phyloP scores from a whole-genome alignment of 441 rosid species.

The Rhodomyrtus psidioides region DNA sequence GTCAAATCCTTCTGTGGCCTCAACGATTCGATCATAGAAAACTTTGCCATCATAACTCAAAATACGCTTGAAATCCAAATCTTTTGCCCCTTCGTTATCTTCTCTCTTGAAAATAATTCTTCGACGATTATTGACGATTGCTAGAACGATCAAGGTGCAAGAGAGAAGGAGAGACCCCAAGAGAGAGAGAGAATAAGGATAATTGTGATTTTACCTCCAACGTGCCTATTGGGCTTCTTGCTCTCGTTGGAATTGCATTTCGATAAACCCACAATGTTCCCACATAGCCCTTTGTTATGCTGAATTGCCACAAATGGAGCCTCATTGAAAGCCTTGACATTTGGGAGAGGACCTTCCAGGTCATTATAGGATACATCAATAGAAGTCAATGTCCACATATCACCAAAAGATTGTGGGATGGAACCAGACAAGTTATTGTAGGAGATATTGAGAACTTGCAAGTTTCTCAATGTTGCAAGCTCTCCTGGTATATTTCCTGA shows the following conservation, averaged over 20 bases:
- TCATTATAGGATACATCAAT: neutral
- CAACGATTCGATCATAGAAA: no score
- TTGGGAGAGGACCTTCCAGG: neutral
- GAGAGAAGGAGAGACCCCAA: neutral
- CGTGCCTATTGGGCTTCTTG: rapidly evolving
- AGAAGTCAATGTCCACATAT: neutral
- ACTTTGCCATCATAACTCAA: no score
- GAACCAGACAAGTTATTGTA: rapidly evolving
- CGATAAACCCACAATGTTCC: neutral
- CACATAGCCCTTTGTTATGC: neutral
- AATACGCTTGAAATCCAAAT: no score
- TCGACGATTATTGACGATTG: neutral
- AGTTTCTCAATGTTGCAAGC: neutral
- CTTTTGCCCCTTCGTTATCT: no score
- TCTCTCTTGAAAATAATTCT: no score
- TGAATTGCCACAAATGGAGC: neutral
- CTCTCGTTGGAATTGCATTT: neutral
- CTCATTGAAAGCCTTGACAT: neutral
- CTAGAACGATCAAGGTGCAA: neutral
- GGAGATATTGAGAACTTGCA: neutral
- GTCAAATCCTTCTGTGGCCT: no score
- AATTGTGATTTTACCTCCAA: rapidly evolving
- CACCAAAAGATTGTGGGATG: neutral
- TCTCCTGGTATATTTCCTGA: no score
- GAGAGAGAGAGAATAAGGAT: neutral